These are phyloP conservation scores for Ogataea philodendri DNA, from an alignment of 805 yeast genomes.

Conservation along the genomic window DNA sequence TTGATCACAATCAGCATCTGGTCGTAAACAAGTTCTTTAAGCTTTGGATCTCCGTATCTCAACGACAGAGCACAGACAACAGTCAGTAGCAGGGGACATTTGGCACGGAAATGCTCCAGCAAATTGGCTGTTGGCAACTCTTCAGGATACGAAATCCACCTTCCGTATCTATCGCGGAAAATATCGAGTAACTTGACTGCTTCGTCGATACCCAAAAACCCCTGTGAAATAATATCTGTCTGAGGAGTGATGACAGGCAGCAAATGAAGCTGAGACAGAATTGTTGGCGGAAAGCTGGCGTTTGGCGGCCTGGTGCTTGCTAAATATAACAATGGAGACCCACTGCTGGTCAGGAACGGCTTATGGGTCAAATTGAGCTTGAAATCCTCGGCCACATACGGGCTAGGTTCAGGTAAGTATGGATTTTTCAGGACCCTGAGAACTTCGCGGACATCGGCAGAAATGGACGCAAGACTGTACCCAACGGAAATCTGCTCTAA, in stretches of 20 bases:
- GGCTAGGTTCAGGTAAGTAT: conserved; percentile 11
- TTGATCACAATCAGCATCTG: conserved; percentile 46
- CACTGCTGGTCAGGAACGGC: conserved; percentile 32
- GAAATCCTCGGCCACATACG: conserved; percentile 1
- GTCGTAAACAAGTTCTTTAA: conserved; percentile 42
- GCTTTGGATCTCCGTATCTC: conserved; percentile 43
- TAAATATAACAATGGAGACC: conserved; percentile 46
- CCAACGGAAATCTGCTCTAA: not conserved
- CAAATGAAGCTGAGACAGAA: conserved; percentile 12
- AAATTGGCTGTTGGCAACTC: conserved; percentile 46
- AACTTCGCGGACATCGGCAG: conserved; percentile 15
- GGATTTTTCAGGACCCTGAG: conserved; percentile 12
- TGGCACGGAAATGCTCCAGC: conserved; percentile 44
- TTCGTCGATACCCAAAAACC: conserved; percentile 47
- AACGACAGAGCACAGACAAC: conserved; percentile 63
- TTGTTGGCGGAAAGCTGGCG: conserved; percentile 25
- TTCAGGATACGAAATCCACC: conserved; percentile 75
- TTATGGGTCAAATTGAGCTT: conserved; percentile 14
- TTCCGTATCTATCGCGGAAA: conserved; percentile 66
- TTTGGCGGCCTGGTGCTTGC: too few relatives aligned
- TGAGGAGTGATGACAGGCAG: conserved; percentile 13
- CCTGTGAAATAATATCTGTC: conserved; percentile 49
- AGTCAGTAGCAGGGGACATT: conserved; percentile 64
- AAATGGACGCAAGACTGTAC: conserved; percentile 9
- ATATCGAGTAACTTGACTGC: conserved; percentile 50